Evolutionary conservation across 345 rosid genomes (phyloP), one percentile per base, ranked within the genome.

Genomic region (Psidium friedrichsthalianum): DNA sequence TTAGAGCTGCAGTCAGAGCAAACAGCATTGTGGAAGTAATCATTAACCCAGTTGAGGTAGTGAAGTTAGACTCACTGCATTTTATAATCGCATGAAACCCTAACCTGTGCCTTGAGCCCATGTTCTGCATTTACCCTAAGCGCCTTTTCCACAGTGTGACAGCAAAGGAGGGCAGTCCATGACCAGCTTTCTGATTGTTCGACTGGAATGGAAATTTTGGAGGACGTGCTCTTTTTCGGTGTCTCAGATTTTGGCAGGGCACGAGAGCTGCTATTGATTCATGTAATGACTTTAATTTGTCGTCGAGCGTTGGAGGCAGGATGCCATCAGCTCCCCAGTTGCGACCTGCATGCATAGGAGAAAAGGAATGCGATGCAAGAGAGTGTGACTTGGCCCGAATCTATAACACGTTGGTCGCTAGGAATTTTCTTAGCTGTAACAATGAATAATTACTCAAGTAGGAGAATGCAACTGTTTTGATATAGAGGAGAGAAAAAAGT

Each of bases 41-140:
- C 27, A 25, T 3, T n/a, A 76, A 29, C 51, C 61, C 74, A 32
- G 59, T 47, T 55, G 6, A 5, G 21, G 49, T 84, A 32, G 51
- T 11, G 24, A 25, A 57, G 0, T 25, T 57, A 44, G 18, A 44
- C 27, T 0, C 27, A 2, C 13, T n/a, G 27, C 40, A 52, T 49
- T 59, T 15, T 1, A 36, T 53, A 56, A 27, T 18, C 2, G 16
- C 5, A 0, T 29, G 9, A 44, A 22, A 82, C 84, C n/a, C 89
- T 89, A 78, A 96, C 99, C 99, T 92, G 95, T 95, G 88, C 98
- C 99, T 84, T 91, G 91, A 57, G 96, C 95, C 97, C 97, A 95
- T 5, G 51, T 74, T 61, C 87, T 83, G 85, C 93, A 92, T 36
- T 93, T 94, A 87, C 96, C 97, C 87, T 87, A 91, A 97, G 89